Base-by-base conservation (phyloP, 2,329 filamentous ascomycete species). In the Neopestalotiopsis sp. region DNA sequence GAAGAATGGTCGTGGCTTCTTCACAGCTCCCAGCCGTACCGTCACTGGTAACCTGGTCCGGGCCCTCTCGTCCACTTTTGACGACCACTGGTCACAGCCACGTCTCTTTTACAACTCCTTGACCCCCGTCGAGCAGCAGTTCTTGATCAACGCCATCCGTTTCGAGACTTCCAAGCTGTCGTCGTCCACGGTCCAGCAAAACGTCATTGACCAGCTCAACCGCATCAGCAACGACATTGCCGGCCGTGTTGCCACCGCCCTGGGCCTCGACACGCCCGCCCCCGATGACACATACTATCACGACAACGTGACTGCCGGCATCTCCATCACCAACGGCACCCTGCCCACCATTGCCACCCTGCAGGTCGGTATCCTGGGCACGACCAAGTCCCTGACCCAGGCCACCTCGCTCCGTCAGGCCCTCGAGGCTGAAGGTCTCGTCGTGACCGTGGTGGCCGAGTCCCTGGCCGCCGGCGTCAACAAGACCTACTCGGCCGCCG, bases 81-180 rank as follows among this genome's bases (percentile, higher is more conserved):
- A 85, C n/a, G 91, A 94, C 75, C 89, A 90, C 76, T 94, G 91
- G 90, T 89, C 88, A 3, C 92, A 94, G 76, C 88, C 91, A 0
- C 87, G 91, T 1, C 84, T 94, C 13, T 93, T 94, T 81, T 93
- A 88, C 85, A 94, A 94, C 84, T 93, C 90, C 0, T 82, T 94
- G 64, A 82, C 86, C 1, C 83, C 86, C 1, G 84, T 85, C 0
- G 91, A 94, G 79, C 88, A 92, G 77, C 91, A 94, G 75, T 90
- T 92, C 75, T 79, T 94, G 53, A 85, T 94, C 80, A 91, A 94
- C 77, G 91, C 90, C 0, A 89, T 94, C 67, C 89, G 91, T 34
- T 93, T 94, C 77, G 92, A 94, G 80, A 86, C 85, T 0, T 85
- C 88, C 28, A 86, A 91, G 14, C 74, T 94, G 42, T 81, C 84